Base-by-base conservation (phyloP, 208 protist species). In the Acanthamoeba quina region DNA sequence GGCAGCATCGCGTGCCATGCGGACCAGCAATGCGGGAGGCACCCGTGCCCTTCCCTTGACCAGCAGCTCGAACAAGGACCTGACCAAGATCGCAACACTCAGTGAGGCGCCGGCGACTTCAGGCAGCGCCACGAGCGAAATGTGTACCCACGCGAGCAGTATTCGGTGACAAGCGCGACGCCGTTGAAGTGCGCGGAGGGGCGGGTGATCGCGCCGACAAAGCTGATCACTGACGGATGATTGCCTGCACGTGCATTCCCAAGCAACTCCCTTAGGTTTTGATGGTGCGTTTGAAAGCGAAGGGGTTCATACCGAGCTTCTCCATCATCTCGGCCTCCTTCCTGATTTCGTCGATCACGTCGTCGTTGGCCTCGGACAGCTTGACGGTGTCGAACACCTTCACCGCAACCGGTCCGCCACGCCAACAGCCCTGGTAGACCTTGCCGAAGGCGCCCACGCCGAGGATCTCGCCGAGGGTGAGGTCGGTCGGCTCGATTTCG, bases 241-340 rank as follows among this genome's bases (percentile, higher is more conserved):
- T 89, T 89, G 26, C 54, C 70, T 78, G 70, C n/a, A n/a, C 70
- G 13, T 26, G 24, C 7, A 26, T 26, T 24, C 6, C 60, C 15
- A 24, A 9, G 26, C 1, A 74, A 21, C 34, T 9, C 6, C 0
- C 1, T 13, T 0, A 13, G 44, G 3, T 49, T 15, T 47, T 1
- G 41, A 47, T 49, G 44, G 0, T 19, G 31, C 1, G 34, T 3
- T 37, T 21, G 37, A 24, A 37, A 37, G n/a, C 0, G 6, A 0
- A 1, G 24, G 19, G 6, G 19, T 24, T 68, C 24, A 24, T 68
- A 78, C 70, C 47, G n/a, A 89, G 54, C 34, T 89, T 89, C 41
- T 89, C 54, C 82, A 89, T 89, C 82, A 89, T 89, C 54, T 89
- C 54, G 34, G 82, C 82, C 54, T 89, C 82, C 56, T 89, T 66